Percentiles rank a stretch among this genome's conserved stretches.
phyloP scores from a whole-genome alignment of 805 yeast genomes.

The Maudiozyma barnettii region DNA sequence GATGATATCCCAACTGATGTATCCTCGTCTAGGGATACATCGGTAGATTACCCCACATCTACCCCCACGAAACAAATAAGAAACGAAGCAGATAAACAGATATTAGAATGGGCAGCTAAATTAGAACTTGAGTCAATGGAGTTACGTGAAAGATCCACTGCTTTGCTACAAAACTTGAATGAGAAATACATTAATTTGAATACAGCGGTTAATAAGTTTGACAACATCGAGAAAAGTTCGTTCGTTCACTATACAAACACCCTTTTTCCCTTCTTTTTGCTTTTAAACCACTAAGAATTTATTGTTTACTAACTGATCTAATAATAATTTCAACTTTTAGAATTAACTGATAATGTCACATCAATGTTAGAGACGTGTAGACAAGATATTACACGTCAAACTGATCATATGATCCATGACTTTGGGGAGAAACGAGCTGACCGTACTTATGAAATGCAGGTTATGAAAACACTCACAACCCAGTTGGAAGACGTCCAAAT shows the following conservation, averaged over 20 bases:
- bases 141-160: constrained; percentile 27
- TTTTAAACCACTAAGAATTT: too few species aligned
- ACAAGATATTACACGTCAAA: neutral
- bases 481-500: constrained; percentile 16
- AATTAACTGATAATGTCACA: neutral
- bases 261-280: neutral
- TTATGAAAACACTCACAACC: neutral
- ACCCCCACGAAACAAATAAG: neutral
- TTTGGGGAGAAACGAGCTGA: neutral
- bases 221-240: constrained; percentile 6
- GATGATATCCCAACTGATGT: constrained; percentile 5
- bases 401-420: neutral
- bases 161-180: constrained; percentile 12
- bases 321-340: neutral
- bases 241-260: neutral
- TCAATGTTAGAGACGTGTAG: neutral
- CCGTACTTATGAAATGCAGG: neutral
- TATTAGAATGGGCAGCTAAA: constrained; percentile 40
- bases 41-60: neutral
- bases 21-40: neutral
- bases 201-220: constrained; percentile 1
- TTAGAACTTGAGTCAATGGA: constrained; percentile 42
- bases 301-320: neutral
- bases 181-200: constrained; percentile 9
- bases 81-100: constrained; percentile 28